These are phyloP conservation scores for Hypoxylon intermedium DNA, from an alignment of 495 filamentous ascomycete genomes.

Conservation along the genomic window DNA sequence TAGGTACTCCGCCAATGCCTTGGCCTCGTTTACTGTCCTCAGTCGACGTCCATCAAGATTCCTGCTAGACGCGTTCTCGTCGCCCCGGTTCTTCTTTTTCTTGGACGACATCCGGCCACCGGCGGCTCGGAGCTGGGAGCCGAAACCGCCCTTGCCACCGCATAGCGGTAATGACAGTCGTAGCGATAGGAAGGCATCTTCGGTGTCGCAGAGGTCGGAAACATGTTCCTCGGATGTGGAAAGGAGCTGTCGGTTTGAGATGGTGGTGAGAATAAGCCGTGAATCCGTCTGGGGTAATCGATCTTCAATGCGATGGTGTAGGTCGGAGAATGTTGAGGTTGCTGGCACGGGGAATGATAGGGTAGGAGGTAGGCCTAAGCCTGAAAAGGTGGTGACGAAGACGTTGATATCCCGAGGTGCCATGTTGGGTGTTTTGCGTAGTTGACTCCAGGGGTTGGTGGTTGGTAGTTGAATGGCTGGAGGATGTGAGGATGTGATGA, in stretches of 20 bases:
- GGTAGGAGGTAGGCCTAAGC: slow-evolving; percentile 80
- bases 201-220: slow-evolving; percentile 56
- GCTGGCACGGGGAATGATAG: slow-evolving; percentile 72
- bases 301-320: slow-evolving; percentile 66
- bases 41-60: slow-evolving; percentile 92
- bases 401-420: slow-evolving; percentile 71
- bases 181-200: slow-evolving; percentile 76
- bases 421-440: slow-evolving; percentile 40
- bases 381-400: slow-evolving; percentile 81
- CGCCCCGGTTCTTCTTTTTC: slow-evolving; percentile 83
- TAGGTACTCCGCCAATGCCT: slow-evolving; percentile 91
- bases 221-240: slow-evolving; percentile 54
- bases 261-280: slow-evolving; percentile 80
- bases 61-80: slow-evolving; percentile 84
- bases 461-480: too few species aligned
- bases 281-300: slow-evolving; percentile 65
- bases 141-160: slow-evolving; percentile 97
- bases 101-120: slow-evolving; percentile 96
- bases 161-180: slow-evolving; percentile 76
- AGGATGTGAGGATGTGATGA: too few species aligned
- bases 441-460: neutral
- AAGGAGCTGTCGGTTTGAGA: slow-evolving; percentile 73
- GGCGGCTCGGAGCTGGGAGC: slow-evolving; percentile 93
- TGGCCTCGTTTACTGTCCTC: slow-evolving; percentile 91
- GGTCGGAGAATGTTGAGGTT: slow-evolving; percentile 68